These are phyloP conservation scores for Schwanniomyces yamadae DNA, from an alignment of 805 yeast genomes.

Conservation along the genomic window DNA sequence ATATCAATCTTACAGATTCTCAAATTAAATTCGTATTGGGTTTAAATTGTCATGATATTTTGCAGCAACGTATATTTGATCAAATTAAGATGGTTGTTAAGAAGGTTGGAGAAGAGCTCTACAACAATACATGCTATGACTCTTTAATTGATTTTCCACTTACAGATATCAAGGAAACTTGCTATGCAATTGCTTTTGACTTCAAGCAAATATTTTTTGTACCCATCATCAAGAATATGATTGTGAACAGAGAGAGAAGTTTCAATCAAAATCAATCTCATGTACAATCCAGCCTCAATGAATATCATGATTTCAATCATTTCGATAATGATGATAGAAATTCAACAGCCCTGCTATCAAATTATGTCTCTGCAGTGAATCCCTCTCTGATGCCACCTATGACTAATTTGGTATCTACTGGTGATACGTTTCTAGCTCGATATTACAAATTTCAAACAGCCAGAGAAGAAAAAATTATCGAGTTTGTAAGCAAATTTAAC, in stretches of 20 bases:
- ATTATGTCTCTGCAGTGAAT: no score
- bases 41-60: slow-evolving; percentile 1
- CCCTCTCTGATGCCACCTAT: no score
- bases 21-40: slow-evolving; percentile 13
- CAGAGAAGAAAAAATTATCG: slow-evolving; percentile 7
- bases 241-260: no score
- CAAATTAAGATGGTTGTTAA: slow-evolving; percentile 5
- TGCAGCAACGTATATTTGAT: slow-evolving; percentile 3
- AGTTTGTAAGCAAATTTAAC: slow-evolving; percentile 23
- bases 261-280: neutral
- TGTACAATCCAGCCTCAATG: neutral
- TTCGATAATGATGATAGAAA: no score
- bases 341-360: no score
- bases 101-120: slow-evolving; percentile 1
- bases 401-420: neutral
- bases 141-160: slow-evolving; percentile 20
- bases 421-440: neutral
- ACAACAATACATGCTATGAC: neutral
- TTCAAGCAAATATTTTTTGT: slow-evolving; percentile 25
- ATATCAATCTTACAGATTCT: slow-evolving; percentile 9
- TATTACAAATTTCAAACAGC: neutral
- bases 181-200: slow-evolving; percentile 22
- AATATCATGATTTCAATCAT: no score
- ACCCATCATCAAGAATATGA: slow-evolving; percentile 13
- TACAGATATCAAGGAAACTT: slow-evolving; percentile 22